Conservation (phyloP, 306 rosid species). For the Glycine tomentella region DNA sequence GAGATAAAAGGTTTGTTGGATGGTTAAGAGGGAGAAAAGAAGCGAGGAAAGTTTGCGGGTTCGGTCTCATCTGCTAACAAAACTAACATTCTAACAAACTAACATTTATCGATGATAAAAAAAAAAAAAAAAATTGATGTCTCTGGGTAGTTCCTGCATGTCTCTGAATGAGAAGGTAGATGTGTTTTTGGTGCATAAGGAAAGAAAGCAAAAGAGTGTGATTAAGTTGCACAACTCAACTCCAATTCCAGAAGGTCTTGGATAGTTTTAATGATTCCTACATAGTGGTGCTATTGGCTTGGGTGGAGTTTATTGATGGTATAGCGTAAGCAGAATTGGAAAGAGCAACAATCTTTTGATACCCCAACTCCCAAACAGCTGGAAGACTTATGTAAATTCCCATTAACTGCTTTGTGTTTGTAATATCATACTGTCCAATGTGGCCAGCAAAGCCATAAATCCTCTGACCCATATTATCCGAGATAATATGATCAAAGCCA, state of each 20-base stretch:
- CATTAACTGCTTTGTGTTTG: not conserved
- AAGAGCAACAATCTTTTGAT: not conserved
- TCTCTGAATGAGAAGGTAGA: not conserved
- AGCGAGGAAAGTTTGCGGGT: too few species aligned
- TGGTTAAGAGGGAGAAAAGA: too few species aligned
- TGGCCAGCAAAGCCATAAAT: not conserved
- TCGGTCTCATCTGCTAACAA: too few species aligned
- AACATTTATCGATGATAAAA: too few species aligned
- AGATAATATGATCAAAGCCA: too few species aligned
- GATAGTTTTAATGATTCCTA: not conserved
- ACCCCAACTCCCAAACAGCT: not conserved
- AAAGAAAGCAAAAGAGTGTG: not conserved
- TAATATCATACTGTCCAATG: too few species aligned
- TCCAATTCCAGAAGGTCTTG: not conserved
- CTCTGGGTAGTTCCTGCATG: not conserved
- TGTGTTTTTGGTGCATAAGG: not conserved
- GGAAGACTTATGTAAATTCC: not conserved
- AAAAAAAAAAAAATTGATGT: not conserved
- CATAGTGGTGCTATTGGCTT: not conserved
- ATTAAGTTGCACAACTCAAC: not conserved
- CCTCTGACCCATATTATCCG: too few species aligned
- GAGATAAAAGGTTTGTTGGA: too few species aligned
- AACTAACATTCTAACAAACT: too few species aligned
- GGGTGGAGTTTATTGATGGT: not conserved
- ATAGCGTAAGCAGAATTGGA: not conserved